Percentiles rank a stretch among this genome's conserved stretches.
Conservation (phyloP, 2,329 filamentous ascomycete genomes). For the Knufia petricola region DNA sequence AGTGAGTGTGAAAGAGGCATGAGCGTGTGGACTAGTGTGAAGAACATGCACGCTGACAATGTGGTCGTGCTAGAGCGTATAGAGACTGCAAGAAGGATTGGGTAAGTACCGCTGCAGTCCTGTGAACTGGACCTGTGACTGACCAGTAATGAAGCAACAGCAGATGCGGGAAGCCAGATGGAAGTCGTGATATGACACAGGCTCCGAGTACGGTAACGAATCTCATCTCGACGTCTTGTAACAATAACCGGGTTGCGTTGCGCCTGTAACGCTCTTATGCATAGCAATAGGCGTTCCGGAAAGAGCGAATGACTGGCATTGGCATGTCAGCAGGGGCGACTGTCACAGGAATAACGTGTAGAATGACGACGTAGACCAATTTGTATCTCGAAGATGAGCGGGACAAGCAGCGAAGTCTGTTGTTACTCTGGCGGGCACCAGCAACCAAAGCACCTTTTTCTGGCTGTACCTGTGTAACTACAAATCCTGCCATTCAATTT, state of each 20-base stretch:
- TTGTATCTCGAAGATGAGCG: not conserved
- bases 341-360: not conserved
- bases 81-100: conserved; percentile 90
- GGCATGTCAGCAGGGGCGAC: not conserved
- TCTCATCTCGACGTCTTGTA: not conserved
- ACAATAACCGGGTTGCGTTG: no score
- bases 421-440: not conserved
- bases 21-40: not conserved
- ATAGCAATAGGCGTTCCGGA: not conserved
- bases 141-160: not conserved
- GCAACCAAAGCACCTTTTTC: not conserved
- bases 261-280: not conserved
- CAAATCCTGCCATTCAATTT: not conserved
- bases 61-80: conserved; percentile 57
- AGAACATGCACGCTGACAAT: conserved; percentile 5
- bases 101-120: conserved; percentile 48
- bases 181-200: not conserved
- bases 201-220: not conserved
- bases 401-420: not conserved
- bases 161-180: conserved; percentile 6
- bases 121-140: not conserved
- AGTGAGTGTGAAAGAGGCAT: conserved; percentile 51
- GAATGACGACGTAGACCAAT: not conserved
- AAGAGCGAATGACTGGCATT: not conserved
- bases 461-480: not conserved